phyloP scores from a whole-genome alignment of 306 rosid species.

The Inga laurina region DNA sequence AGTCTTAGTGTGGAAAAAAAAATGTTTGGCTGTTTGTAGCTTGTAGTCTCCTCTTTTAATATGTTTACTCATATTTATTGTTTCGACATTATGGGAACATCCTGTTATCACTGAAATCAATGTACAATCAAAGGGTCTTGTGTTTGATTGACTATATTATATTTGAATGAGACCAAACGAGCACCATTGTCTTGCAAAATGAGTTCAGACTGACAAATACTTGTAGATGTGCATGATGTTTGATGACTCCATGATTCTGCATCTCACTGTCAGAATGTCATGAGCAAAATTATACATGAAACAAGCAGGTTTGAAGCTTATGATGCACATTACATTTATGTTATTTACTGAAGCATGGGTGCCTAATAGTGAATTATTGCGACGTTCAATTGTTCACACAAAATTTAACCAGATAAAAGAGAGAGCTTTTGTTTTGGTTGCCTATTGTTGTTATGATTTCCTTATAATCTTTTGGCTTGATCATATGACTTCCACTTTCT shows the following conservation, averaged over 20 bases:
- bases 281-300: conserved; percentile 9
- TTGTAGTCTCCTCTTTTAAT: not conserved
- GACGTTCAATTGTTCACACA: conserved; percentile 7
- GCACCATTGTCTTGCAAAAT: conserved; percentile 6
- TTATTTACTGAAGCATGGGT: not conserved
- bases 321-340: not conserved
- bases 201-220: not conserved
- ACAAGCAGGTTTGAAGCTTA: conserved; percentile 4
- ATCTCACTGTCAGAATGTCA: not conserved
- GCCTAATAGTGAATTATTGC: conserved; percentile 7
- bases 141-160: not conserved
- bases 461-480: not conserved
- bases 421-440: not conserved
- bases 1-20: not conserved
- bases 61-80: not conserved
- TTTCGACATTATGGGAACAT: not conserved
- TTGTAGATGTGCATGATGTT: not conserved
- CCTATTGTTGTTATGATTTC: conserved; percentile 1
- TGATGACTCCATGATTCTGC: not conserved
- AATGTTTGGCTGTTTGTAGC: not conserved
- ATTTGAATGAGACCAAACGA: conserved; percentile 6
- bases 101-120: not conserved
- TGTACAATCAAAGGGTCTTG: not conserved
- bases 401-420: conserved; percentile 1
- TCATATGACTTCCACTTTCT: not conserved